Percentiles rank a stretch among this genome's conserved stretches.
Evolutionary conservation across 257 asterid genomes (phyloP).

Genomic region (Solanum arcanum): DNA sequence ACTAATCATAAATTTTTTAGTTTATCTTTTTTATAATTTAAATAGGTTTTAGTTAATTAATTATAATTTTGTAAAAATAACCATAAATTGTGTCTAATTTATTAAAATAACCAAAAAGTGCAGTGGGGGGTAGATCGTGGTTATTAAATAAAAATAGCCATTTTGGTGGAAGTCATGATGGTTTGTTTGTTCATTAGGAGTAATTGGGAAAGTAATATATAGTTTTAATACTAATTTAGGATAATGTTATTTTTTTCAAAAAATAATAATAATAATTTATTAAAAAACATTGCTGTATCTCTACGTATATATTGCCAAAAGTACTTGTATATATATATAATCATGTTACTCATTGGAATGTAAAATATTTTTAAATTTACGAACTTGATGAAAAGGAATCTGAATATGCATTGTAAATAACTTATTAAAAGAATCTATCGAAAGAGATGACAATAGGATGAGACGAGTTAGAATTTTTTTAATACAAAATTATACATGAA

Average conservation of each 20-base stretch:
- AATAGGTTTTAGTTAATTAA: background rate
- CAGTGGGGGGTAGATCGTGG: background rate
- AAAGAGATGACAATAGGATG: too few species aligned
- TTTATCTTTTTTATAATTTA: background rate
- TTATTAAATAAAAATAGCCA: background rate
- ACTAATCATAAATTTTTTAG: background rate
- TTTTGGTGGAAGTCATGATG: slow-evolving; percentile 29
- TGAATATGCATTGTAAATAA: too few species aligned
- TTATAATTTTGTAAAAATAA: background rate
- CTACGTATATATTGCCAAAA: slow-evolving; percentile 2
- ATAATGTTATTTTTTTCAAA: slow-evolving; percentile 6
- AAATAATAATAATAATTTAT: background rate
- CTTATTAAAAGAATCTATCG: too few species aligned
- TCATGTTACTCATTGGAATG: background rate
- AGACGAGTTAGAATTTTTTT: too few species aligned
- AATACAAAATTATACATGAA: too few species aligned
- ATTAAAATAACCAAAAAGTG: background rate
- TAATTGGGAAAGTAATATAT: slow-evolving; percentile 12
- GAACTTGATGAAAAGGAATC: too few species aligned
- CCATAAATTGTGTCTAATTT: background rate
- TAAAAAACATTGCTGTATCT: slow-evolving; percentile 9
- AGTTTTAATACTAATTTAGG: slow-evolving; percentile 3
- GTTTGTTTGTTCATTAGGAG: background rate
- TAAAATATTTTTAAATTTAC: background rate
- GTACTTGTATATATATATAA: background rate